These are phyloP conservation scores for Circinella umbellata DNA, from an alignment of 371 early-diverging fungal species.

Conservation along the genomic window DNA sequence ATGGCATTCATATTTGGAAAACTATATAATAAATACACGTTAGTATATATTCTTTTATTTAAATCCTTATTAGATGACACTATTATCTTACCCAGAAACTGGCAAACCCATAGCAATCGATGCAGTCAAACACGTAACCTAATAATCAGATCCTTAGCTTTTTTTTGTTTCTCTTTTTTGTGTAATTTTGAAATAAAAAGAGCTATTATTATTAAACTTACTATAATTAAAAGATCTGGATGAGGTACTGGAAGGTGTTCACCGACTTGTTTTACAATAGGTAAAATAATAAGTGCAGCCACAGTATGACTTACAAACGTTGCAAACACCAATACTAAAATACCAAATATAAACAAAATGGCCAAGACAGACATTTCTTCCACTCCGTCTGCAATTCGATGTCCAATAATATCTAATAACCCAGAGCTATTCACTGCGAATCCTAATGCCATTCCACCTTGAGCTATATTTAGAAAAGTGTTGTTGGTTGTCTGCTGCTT, in stretches of 20 bases:
- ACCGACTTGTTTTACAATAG: conserved; percentile 78
- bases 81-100: conserved; percentile 67
- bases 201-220: conserved; percentile 15
- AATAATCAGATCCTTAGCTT: neutral
- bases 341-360: conserved; percentile 69
- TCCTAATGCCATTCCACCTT: conserved; percentile 95
- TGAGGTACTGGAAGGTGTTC: conserved; percentile 68
- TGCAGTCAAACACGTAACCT: conserved; percentile 71
- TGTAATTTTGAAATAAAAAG: too few relatives aligned
- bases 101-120: conserved; percentile 92
- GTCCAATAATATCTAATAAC: conserved; percentile 58
- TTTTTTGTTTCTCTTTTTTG: neutral
- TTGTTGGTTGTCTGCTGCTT: neutral
- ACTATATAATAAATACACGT: conserved; percentile 27
- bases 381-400: conserved; percentile 62
- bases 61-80: neutral
- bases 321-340: conserved; percentile 73
- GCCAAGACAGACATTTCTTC: conserved; percentile 61
- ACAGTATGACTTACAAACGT: conserved; percentile 96
- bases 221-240: conserved; percentile 86
- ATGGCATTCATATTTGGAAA: conserved; percentile 98
- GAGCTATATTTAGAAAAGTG: conserved; percentile 52
- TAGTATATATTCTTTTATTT: too few relatives aligned
- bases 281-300: conserved; percentile 79
- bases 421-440: conserved; percentile 30